Conservation (phyloP, 2,329 filamentous ascomycete genomes). For the Penicillium polonicum region DNA sequence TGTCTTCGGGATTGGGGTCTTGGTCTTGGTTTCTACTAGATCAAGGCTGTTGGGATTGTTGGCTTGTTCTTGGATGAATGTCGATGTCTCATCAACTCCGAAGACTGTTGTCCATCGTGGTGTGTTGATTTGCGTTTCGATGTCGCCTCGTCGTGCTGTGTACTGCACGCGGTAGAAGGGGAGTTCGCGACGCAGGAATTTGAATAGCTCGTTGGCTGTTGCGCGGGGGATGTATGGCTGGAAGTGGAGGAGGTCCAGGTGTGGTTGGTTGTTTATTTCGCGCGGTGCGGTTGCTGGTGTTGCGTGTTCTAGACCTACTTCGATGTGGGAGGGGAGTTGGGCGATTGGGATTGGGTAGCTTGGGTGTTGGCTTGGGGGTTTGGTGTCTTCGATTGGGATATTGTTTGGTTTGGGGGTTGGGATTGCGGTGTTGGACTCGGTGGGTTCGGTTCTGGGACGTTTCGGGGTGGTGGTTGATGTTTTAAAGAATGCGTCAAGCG, state of each 20-base stretch:
- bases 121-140: slow-evolving; percentile 62
- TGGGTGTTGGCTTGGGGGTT: slow-evolving; percentile 42
- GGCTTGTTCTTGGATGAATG: slow-evolving; percentile 45
- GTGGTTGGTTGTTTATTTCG: slow-evolving; percentile 63
- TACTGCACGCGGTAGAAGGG: slow-evolving; percentile 77
- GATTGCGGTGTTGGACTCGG: background rate
- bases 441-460: slow-evolving; percentile 31
- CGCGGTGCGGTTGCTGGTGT: slow-evolving; percentile 54
- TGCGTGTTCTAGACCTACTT: slow-evolving; percentile 21
- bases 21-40: slow-evolving; percentile 44
- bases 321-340: slow-evolving; percentile 47
- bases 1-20: slow-evolving; percentile 40
- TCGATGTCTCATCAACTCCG: slow-evolving; percentile 62
- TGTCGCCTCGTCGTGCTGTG: slow-evolving; percentile 64
- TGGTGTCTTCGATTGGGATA: background rate
- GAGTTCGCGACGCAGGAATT: slow-evolving; percentile 67
- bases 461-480: slow-evolving; percentile 47
- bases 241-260: slow-evolving; percentile 74
- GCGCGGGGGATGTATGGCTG: slow-evolving; percentile 66
- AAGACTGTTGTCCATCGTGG: slow-evolving; percentile 63
- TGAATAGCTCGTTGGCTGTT: slow-evolving; percentile 61
- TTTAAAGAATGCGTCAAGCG: slow-evolving; percentile 68
- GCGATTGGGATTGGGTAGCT: slow-evolving; percentile 56
- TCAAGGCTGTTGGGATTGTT: slow-evolving; percentile 5
- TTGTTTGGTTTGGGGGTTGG: background rate